Conservation (phyloP, 495 filamentous ascomycete species). For the Neurospora pannonica region DNA sequence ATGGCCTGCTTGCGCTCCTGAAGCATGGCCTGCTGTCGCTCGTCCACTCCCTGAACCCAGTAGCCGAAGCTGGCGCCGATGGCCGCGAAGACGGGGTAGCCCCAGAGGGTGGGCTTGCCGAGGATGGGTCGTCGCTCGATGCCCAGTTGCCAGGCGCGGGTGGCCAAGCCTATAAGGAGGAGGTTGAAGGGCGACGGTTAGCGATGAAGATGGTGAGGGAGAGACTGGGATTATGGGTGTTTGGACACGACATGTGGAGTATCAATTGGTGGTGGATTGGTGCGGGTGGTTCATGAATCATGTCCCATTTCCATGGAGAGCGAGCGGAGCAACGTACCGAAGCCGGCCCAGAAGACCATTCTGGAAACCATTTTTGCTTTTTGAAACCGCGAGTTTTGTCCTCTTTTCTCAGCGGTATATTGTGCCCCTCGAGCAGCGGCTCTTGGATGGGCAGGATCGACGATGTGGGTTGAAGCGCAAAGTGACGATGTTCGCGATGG, state of each 20-base stretch:
- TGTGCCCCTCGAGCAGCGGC: background rate
- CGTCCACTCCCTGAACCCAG: constrained; percentile 82
- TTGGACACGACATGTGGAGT: background rate
- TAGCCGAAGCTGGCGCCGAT: constrained; percentile 89
- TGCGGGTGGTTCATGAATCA: background rate
- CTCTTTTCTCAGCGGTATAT: background rate
- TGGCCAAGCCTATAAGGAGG: constrained; percentile 59
- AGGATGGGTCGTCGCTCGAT: constrained; percentile 97
- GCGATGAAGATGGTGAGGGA: background rate
- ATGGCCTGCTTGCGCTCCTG: constrained; percentile 64
- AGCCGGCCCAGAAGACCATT: constrained; percentile 92
- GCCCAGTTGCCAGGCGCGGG: constrained; percentile 90
- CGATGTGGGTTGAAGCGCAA: background rate
- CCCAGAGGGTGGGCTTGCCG: constrained; percentile 66
- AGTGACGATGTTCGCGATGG: background rate
- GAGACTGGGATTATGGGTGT: background rate
- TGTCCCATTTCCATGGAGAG: constrained; percentile 4
- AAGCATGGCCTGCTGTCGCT: constrained; percentile 64
- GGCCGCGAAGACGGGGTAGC: constrained; percentile 80
- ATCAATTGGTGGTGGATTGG: background rate
- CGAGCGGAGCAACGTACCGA: constrained; percentile 56
- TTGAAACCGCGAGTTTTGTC: background rate
- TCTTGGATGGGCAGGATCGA: background rate
- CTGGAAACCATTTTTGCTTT: constrained; percentile 48
- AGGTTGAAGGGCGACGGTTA: background rate